Conservation (phyloP, 2,329 filamentous ascomycete species). For the Paracoccidioides brasiliensis region DNA sequence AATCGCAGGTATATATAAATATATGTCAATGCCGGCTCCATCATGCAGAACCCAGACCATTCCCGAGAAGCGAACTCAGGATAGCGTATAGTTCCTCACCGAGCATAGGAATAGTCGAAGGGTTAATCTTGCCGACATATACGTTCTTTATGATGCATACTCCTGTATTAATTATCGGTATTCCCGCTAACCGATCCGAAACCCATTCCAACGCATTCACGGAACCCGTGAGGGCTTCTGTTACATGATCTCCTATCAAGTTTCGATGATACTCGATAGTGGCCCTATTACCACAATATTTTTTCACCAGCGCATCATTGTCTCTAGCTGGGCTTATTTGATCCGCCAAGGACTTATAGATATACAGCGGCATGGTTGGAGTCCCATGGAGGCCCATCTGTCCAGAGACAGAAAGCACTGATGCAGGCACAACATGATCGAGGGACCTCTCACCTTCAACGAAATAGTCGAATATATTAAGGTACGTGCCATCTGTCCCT, state of each 20-base stretch:
- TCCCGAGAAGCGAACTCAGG: not conserved
- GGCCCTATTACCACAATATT: conserved; percentile 31
- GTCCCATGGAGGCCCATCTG: conserved; percentile 27
- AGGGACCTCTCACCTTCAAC: conserved; percentile 13
- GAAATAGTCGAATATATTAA: conserved; percentile 15
- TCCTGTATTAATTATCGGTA: not conserved
- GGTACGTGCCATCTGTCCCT: conserved; percentile 9
- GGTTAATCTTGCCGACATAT: not conserved
- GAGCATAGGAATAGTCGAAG: not conserved
- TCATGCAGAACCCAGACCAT: not conserved
- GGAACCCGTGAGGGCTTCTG: conserved; percentile 23
- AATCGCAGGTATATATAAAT: too few relatives aligned
- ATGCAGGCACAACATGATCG: conserved; percentile 3
- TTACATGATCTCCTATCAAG: conserved; percentile 29
- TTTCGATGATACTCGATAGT: conserved; percentile 36
- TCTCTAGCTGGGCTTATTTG: conserved; percentile 33
- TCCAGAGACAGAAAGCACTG: conserved; percentile 9
- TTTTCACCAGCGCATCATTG: conserved; percentile 32
- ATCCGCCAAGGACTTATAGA: conserved; percentile 40
- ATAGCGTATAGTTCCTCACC: not conserved
- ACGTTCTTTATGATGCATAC: not conserved
- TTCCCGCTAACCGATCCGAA: conserved; percentile 9
- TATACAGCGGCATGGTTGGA: conserved; percentile 36
- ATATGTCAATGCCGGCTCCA: not conserved
- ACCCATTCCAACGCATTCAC: conserved; percentile 22